Percentiles rank a stretch among this genome's conserved stretches.
These are phyloP conservation scores for Phoma sp. DNA, from an alignment of 2,329 filamentous ascomycete species.

Conservation along the genomic window DNA sequence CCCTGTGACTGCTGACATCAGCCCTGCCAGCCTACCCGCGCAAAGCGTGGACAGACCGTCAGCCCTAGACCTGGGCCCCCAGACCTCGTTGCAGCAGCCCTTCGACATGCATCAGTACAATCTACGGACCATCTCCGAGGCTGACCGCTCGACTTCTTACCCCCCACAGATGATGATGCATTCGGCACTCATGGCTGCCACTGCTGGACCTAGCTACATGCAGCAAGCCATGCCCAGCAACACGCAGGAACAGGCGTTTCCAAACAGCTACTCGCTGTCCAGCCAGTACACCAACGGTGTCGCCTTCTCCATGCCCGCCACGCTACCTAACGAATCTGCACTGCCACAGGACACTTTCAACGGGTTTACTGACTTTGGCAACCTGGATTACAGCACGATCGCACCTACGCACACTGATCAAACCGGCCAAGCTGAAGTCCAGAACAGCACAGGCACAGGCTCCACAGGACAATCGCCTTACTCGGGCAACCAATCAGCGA, in stretches of 20 bases:
- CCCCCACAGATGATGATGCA: conserved; percentile 46
- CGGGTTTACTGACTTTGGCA: conserved; percentile 37
- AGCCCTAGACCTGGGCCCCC: conserved; percentile 39
- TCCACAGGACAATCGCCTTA: conserved; percentile 48
- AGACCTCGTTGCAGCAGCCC: conserved; percentile 42
- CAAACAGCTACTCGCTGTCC: conserved; percentile 34
- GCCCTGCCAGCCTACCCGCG: conserved; percentile 43
- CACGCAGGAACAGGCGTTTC: conserved; percentile 24
- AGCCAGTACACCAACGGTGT: conserved; percentile 33
- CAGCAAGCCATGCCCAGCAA: conserved; percentile 37
- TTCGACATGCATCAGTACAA: conserved; percentile 45
- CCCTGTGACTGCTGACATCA: conserved; percentile 44
- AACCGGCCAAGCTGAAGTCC: conserved; percentile 32
- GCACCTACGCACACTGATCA: conserved; percentile 32
- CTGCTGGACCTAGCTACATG: conserved; percentile 43
- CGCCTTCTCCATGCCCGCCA: conserved; percentile 34
- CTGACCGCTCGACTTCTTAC: conserved; percentile 34
- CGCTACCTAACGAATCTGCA: conserved; percentile 31
- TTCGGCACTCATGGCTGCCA: conserved; percentile 45
- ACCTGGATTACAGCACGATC: conserved; percentile 36
- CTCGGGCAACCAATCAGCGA: conserved; percentile 42
- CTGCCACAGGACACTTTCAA: conserved; percentile 33
- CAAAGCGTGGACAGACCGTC: conserved; percentile 42
- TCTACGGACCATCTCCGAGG: conserved; percentile 45
- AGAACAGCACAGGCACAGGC: conserved; percentile 40